Conservation (phyloP, 2,329 filamentous ascomycete genomes). For the Chaetoscypha palmicola region DNA sequence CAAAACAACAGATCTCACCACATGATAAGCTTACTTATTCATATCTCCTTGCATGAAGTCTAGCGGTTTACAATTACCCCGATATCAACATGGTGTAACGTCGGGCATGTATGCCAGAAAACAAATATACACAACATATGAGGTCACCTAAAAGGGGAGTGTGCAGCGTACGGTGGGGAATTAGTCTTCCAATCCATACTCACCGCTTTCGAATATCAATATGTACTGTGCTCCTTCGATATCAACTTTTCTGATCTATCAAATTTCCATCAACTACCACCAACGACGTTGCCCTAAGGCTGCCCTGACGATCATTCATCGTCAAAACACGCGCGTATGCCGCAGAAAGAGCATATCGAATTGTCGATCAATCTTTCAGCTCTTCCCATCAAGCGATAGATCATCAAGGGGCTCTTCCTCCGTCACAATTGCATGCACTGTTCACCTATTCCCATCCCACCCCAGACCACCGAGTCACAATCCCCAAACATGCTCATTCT, state of each 20-base stretch:
- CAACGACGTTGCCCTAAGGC: too few relatives aligned
- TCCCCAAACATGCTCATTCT: background rate
- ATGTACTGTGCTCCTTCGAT: background rate
- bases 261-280: background rate
- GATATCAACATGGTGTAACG: background rate
- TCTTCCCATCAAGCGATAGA: conserved; percentile 2
- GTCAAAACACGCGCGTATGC: background rate
- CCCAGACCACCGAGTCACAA: background rate
- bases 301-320: conserved; percentile 2
- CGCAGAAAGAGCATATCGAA: background rate
- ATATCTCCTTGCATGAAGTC: conserved; percentile 5
- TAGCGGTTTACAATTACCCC: background rate
- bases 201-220: background rate
- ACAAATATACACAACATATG: background rate
- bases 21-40: conserved; percentile 11
- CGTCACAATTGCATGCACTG: too few relatives aligned
- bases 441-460: background rate
- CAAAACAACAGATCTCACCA: conserved; percentile 5
- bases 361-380: background rate
- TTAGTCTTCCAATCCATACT: background rate
- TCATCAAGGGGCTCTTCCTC: background rate
- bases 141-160: background rate
- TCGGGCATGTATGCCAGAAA: background rate
- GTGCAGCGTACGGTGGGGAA: background rate
- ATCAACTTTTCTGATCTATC: background rate